Conservation (phyloP, 805 yeast species). For the Metschnikowia chrysomelidarum region DNA sequence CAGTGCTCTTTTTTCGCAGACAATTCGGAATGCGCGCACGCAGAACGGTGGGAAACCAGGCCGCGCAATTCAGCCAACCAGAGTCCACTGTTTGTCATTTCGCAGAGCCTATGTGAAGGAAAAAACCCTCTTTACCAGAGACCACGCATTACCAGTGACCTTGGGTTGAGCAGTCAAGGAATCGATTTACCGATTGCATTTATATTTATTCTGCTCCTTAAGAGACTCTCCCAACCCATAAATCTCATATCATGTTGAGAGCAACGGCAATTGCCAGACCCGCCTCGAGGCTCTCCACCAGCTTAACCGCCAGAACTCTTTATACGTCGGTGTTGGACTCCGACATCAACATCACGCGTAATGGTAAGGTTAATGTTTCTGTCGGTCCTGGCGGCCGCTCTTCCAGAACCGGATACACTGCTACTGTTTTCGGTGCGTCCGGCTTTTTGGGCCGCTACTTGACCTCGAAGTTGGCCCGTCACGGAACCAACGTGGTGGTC, state of each 20-base stretch:
- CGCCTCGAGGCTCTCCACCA: conserved; percentile 17
- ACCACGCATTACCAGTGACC: neutral
- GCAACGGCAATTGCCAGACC: conserved; percentile 16
- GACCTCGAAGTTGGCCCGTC: conserved; percentile 70
- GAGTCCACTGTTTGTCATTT: conserved; percentile 19
- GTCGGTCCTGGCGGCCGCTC: conserved; percentile 80
- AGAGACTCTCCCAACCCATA: too few species aligned
- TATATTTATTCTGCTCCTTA: too few species aligned
- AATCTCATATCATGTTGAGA: conserved; percentile 26
- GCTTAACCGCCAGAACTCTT: conserved; percentile 30
- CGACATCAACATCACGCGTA: conserved; percentile 71
- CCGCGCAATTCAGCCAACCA: conserved; percentile 22
- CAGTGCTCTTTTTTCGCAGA: too few species aligned
- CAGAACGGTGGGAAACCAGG: too few species aligned
- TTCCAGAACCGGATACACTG: conserved; percentile 84
- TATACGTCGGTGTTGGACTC: conserved; percentile 43
- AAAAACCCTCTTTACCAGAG: too few species aligned
- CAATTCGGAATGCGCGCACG: too few species aligned
- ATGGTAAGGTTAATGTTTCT: conserved; percentile 71
- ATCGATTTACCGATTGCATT: too few species aligned
- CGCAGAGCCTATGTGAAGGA: conserved; percentile 12
- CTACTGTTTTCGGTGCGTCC: conserved; percentile 81
- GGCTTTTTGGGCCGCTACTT: conserved; percentile 78
- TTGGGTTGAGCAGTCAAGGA: too few species aligned
- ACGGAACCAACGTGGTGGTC: conserved; percentile 73